Evolutionary conservation across 192 early-diverging fungal genomes (phyloP), one percentile per base, ranked within the genome.

Genomic region (Rhizophagus prolifer): DNA sequence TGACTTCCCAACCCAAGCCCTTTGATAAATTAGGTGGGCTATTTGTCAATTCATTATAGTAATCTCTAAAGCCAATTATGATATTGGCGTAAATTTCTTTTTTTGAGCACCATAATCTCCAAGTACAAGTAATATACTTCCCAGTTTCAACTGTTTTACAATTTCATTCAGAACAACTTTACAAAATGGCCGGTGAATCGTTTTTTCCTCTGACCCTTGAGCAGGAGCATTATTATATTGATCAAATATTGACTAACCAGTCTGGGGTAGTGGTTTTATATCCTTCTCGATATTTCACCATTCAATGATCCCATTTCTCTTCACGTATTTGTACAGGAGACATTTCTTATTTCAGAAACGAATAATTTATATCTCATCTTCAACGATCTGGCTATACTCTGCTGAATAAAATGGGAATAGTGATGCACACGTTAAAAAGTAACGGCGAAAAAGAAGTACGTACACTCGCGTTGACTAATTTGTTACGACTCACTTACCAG

Each of bases 21-120:
- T 66, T 66, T 66, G 64, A 66, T 31, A 66, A 66, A 66, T 66
- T 30, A 66, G 64, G 64, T 66, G 14, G 64, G 31, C 31, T 66
- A 31, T 31, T 66, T 31, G 19, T 66, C 6, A 66, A n/a, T 66
- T 66, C n/a, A n/a, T n/a, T n/a, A 30, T 12, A 14, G 26, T 31
- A 60, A n/a, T n/a, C 21, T 16, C 21, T 8, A n/a, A 60, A 60
- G 23, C 58, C 34, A 66, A 38, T 66, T 36, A 36, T 66, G n/a
- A 66, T 7, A 66, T 31, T 30, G 7, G 64, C 64, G 31, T 66
- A 66, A 66, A 14, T n/a, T 66, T 66, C 9, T 66, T 30, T 66
- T 66, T 66, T 66, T 30, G 26, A 66, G 26, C 31, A 7, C 64
- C 34, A 38, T 66, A 31, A 66, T 66, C 64, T 66, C 64, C 64